Conservation (phyloP, 768 basidiomycete genomes). For the Amanita pseudoporphyria region DNA sequence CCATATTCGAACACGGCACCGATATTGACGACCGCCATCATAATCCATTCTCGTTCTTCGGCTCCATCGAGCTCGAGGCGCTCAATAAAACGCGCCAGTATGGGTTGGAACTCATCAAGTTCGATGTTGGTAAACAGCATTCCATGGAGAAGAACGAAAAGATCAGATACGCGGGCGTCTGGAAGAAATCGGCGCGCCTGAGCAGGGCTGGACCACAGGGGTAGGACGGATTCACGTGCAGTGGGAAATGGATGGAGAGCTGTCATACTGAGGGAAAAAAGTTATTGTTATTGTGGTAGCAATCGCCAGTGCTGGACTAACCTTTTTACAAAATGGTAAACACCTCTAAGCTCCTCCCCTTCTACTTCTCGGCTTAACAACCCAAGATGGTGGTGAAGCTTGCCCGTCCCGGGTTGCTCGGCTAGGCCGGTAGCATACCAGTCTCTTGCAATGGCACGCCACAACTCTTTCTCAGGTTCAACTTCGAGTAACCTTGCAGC, state of each 20-base stretch:
- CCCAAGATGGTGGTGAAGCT: constrained; percentile 91
- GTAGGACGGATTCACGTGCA: constrained; percentile 83
- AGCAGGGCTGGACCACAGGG: constrained; percentile 73
- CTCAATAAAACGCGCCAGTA: constrained; percentile 79
- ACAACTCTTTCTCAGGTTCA: constrained; percentile 86
- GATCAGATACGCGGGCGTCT: constrained; percentile 62
- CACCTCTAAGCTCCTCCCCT: constrained; percentile 69
- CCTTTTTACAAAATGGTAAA: constrained; percentile 97
- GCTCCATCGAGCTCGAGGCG: constrained; percentile 75
- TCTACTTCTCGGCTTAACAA: constrained; percentile 77
- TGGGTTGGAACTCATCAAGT: constrained; percentile 82
- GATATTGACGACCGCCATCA: constrained; percentile 89
- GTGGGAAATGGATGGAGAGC: constrained; percentile 80
- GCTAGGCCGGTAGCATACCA: constrained; percentile 89
- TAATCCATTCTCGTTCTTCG: constrained; percentile 87
- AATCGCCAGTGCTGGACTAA: constrained; percentile 23
- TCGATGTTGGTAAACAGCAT: constrained; percentile 96
- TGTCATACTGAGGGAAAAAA: constrained; percentile 58
- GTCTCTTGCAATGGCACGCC: constrained; percentile 81
- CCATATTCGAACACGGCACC: constrained; percentile 85
- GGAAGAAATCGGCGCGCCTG: constrained; percentile 69
- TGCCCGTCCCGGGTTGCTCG: constrained; percentile 88
- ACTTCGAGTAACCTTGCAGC: constrained; percentile 78
- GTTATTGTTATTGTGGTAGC: constrained; percentile 1
- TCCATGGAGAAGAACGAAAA: constrained; percentile 90